phyloP scores from a whole-genome alignment of 345 rosid species.

The Luvunga scandens region DNA sequence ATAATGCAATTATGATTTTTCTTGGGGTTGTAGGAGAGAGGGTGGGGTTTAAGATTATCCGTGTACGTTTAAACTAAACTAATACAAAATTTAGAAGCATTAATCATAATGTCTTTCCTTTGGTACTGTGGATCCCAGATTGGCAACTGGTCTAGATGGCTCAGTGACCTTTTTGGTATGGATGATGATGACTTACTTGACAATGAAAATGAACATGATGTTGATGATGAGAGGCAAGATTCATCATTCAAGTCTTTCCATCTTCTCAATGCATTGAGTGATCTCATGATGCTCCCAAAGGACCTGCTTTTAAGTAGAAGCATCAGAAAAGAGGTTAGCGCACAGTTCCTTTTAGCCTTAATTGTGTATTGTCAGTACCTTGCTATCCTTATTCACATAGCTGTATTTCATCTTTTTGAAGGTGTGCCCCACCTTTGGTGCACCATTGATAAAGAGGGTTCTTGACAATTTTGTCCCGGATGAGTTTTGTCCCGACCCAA shows the following conservation, averaged over 20 bases:
- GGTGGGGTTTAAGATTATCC: background rate
- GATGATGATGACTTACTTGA: constrained; percentile 53
- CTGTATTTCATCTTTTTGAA: constrained; percentile 27
- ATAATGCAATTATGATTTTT: constrained; percentile 2
- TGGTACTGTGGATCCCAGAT: constrained; percentile 45
- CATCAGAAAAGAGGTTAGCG: constrained; percentile 75
- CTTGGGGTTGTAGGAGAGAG: background rate
- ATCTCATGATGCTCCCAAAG: constrained; percentile 99
- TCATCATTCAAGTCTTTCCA: constrained; percentile 65
- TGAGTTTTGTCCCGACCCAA: constrained; percentile 91
- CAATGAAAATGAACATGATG: constrained; percentile 38
- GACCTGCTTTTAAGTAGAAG: constrained; percentile 73
- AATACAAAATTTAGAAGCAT: background rate
- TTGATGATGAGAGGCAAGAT: constrained; percentile 36
- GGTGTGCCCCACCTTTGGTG: constrained; percentile 87
- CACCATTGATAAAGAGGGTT: constrained; percentile 74
- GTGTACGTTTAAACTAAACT: background rate
- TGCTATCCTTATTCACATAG: constrained; percentile 11
- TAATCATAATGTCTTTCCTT: background rate
- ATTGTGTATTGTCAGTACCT: background rate
- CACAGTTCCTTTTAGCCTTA: background rate
- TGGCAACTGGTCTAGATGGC: constrained; percentile 98
- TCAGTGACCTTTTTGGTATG: constrained; percentile 75
- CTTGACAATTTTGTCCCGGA: constrained; percentile 68
- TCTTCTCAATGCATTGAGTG: constrained; percentile 88